Percentiles rank a stretch among this genome's conserved stretches.
These are phyloP conservation scores for Acanthamoeba sp. DNA, from an alignment of 208 protist genomes.

Conservation along the genomic window DNA sequence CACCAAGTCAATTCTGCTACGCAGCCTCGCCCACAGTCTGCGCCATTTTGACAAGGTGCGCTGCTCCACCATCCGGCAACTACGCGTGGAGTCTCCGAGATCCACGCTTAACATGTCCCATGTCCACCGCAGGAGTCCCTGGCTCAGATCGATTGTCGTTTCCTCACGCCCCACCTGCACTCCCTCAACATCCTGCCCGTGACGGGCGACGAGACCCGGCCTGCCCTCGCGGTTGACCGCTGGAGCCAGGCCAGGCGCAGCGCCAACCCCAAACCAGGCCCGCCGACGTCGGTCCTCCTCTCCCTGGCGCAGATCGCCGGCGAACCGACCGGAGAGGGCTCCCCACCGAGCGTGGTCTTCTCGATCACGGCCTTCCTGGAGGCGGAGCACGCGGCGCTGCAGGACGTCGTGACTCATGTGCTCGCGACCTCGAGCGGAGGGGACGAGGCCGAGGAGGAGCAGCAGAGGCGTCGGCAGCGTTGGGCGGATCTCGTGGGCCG, in stretches of 20 bases:
- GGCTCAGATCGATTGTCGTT: neutral
- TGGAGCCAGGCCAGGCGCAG: too few species aligned
- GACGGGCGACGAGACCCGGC: too few species aligned
- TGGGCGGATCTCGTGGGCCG: neutral
- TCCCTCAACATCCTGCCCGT: neutral
- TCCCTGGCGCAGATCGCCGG: neutral
- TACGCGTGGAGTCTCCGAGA: too few species aligned
- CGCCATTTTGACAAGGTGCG: neutral
- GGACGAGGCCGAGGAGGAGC: neutral
- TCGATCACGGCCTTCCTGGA: neutral
- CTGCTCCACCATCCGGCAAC: too few species aligned
- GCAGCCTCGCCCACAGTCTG: neutral
- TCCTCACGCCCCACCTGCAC: neutral
- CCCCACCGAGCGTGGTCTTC: neutral
- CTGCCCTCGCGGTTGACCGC: too few species aligned
- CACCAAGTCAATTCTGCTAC: neutral
- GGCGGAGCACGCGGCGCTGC: neutral
- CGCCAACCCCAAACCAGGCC: too few species aligned
- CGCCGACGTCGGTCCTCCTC: neutral
- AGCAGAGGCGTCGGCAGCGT: neutral
- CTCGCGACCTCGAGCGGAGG: neutral
- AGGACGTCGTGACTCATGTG: neutral
- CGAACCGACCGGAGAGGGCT: neutral
- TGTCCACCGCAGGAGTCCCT: conserved; percentile 2
- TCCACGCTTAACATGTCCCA: too few species aligned